Evolutionary conservation across 371 early-diverging fungal genomes (phyloP).

Genomic region (Saksenaea oblongispora): DNA sequence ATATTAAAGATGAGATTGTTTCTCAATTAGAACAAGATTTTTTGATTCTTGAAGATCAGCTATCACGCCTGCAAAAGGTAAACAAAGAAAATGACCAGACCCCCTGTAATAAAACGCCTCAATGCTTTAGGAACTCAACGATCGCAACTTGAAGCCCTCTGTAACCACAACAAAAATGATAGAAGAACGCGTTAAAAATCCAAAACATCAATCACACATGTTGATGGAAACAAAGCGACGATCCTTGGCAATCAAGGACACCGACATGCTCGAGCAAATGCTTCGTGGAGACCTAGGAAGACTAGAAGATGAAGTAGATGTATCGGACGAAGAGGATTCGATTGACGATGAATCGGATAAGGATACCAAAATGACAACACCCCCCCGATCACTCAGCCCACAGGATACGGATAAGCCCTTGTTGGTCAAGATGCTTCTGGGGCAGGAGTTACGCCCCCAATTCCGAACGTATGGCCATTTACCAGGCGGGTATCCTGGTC

Average conservation of each 20-base stretch:
- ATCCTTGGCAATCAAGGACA: slow-evolving; percentile 49
- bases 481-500: slow-evolving; percentile 19
- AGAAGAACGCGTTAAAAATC: slow-evolving; percentile 20
- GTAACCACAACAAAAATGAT: background rate
- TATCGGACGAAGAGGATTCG: slow-evolving; percentile 11
- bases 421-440: slow-evolving; percentile 5
- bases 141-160: background rate
- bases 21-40: slow-evolving; percentile 53
- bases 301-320: slow-evolving; percentile 11
- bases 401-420: slow-evolving; percentile 1
- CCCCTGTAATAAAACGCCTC: no score
- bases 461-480: slow-evolving; percentile 17
- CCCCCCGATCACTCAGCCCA: slow-evolving; percentile 16
- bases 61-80: slow-evolving; percentile 50
- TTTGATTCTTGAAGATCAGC: slow-evolving; percentile 46
- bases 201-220: slow-evolving; percentile 49
- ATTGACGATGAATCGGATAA: slow-evolving; percentile 5
- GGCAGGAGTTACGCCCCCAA: background rate
- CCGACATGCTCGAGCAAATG: slow-evolving; percentile 44
- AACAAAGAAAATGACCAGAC: background rate
- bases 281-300: slow-evolving; percentile 38
- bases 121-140: no score
- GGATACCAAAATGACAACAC: slow-evolving; percentile 22
- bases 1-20: slow-evolving; percentile 53
- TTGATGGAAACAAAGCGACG: slow-evolving; percentile 52